Evolutionary conservation across 352 stramenopile genomes (phyloP).

Genomic region (Phytophthora sp.): DNA sequence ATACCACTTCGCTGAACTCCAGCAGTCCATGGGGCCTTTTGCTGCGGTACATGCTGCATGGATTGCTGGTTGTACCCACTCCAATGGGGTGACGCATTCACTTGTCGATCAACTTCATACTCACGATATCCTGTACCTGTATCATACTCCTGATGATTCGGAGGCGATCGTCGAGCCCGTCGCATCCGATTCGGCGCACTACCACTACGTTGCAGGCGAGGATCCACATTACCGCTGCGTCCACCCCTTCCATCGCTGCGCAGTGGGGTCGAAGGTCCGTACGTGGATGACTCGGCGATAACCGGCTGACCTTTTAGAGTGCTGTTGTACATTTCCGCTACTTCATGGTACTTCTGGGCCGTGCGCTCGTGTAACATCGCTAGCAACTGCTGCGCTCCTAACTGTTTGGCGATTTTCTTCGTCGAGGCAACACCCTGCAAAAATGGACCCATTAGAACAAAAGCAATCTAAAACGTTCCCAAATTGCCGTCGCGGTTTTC

Average conservation of each 20-base stretch:
- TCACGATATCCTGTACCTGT: slow-evolving; percentile 31
- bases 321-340: slow-evolving; percentile 80
- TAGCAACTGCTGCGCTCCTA: slow-evolving; percentile 75
- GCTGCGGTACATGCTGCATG: slow-evolving; percentile 31
- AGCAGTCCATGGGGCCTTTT: slow-evolving; percentile 20
- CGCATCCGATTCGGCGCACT: slow-evolving; percentile 25
- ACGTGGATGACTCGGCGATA: slow-evolving; percentile 29
- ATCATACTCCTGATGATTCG: slow-evolving; percentile 37
- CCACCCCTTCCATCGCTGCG: slow-evolving; percentile 14
- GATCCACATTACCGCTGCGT: slow-evolving; percentile 30
- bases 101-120: slow-evolving; percentile 35
- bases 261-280: slow-evolving; percentile 20
- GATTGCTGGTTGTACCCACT: slow-evolving; percentile 36
- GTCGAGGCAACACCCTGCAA: slow-evolving; percentile 70
- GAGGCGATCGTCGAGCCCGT: slow-evolving; percentile 25
- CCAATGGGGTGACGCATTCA: slow-evolving; percentile 27
- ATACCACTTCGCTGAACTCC: slow-evolving; percentile 22
- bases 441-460: slow-evolving; percentile 17
- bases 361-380: slow-evolving; percentile 65
- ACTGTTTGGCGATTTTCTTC: slow-evolving; percentile 85
- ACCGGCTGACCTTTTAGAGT: slow-evolving; percentile 42
- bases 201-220: slow-evolving; percentile 27
- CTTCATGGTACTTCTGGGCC: slow-evolving; percentile 56
- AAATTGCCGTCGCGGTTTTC: background rate
- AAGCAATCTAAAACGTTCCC: slow-evolving; percentile 2